Percentiles rank a stretch among this genome's conserved stretches.
Evolutionary conservation across 306 rosid genomes (phyloP).

Genomic region (Pterocarpus macrocarpus): DNA sequence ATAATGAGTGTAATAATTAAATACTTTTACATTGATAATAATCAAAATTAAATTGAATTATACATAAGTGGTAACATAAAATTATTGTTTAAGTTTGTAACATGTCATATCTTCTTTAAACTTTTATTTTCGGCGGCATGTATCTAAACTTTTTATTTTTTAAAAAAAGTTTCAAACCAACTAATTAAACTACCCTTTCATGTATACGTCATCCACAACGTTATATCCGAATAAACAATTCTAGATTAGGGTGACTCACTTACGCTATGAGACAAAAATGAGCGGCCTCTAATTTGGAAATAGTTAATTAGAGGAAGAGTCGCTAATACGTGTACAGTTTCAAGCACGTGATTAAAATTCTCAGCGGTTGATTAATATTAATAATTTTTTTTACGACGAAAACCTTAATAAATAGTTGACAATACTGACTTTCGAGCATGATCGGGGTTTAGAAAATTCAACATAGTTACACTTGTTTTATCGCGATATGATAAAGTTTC

Average conservation of each 20-base stretch:
- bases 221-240: slow-evolving; percentile 22
- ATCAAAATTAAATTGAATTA: no score
- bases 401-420: slow-evolving; percentile 47
- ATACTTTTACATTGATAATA: no score
- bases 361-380: not conserved
- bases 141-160: not conserved
- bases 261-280: slow-evolving; percentile 44
- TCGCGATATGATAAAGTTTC: not conserved
- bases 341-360: slow-evolving; percentile 55
- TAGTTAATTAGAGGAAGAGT: not conserved
- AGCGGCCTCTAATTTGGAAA: slow-evolving; percentile 28
- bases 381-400: not conserved
- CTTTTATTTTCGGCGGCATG: no score
- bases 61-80: no score
- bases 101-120: no score
- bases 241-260: slow-evolving; percentile 31
- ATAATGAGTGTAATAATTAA: no score
- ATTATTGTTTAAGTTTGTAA: no score
- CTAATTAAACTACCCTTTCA: slow-evolving; percentile 52
- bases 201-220: slow-evolving; percentile 33
- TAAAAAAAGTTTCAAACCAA: slow-evolving; percentile 44
- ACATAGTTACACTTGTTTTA: not conserved
- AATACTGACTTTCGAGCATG: slow-evolving; percentile 45
- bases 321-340: slow-evolving; percentile 30
- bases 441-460: slow-evolving; percentile 28